These are phyloP conservation scores for Talaromyces proteolyticus DNA, from an alignment of 495 filamentous ascomycete species.

Conservation along the genomic window DNA sequence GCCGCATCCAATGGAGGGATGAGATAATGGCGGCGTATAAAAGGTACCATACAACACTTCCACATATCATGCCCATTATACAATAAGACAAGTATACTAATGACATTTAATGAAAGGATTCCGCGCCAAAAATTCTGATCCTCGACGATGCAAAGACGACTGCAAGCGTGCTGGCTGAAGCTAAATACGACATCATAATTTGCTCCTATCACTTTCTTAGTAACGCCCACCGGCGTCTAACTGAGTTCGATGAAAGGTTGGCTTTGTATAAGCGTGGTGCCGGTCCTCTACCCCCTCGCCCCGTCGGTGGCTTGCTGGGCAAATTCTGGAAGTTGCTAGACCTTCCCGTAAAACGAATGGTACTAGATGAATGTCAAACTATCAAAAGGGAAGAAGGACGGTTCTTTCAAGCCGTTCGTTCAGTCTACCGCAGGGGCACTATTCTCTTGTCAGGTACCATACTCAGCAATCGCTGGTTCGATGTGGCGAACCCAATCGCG, in stretches of 20 bases:
- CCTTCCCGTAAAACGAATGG: not conserved
- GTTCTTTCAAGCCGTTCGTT: not conserved
- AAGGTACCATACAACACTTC: not conserved
- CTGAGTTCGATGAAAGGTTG: not conserved
- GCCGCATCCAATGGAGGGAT: not conserved
- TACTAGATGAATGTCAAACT: not conserved
- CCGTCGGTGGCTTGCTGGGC: not conserved
- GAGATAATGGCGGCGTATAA: not conserved
- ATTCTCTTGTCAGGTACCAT: not conserved
- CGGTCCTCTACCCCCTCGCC: not conserved
- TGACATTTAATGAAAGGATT: not conserved
- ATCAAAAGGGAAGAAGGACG: not conserved
- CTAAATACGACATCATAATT: not conserved
- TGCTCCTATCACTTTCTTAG: not conserved
- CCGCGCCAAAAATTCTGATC: not conserved
- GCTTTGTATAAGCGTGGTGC: not conserved
- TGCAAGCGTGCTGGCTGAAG: not conserved
- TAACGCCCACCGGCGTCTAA: not conserved
- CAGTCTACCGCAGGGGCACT: not conserved
- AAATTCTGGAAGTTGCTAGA: not conserved
- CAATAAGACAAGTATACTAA: not conserved
- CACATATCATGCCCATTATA: too few relatives aligned
- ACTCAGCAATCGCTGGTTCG: not conserved
- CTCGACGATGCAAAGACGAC: not conserved
- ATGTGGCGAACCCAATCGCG: not conserved